Evolutionary conservation across 805 yeast genomes (phyloP).

Genomic region (Saturnispora sanitii): DNA sequence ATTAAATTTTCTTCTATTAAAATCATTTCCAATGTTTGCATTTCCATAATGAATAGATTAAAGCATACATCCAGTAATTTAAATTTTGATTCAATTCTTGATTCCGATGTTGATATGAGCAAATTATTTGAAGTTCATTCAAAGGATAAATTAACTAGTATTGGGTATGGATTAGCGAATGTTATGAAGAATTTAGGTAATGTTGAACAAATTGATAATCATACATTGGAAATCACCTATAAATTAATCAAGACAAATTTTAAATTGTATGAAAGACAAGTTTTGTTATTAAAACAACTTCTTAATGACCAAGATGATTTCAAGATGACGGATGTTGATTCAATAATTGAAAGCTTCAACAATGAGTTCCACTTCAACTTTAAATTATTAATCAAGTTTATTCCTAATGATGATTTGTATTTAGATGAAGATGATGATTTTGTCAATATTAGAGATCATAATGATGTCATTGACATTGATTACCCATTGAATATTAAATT

Average conservation of each 20-base stretch:
- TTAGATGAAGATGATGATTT: conserved; percentile 5
- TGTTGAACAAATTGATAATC: not conserved
- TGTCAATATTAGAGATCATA: not conserved
- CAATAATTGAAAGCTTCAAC: conserved; percentile 12
- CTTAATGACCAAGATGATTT: conserved; percentile 17
- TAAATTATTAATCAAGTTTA: conserved; percentile 11
- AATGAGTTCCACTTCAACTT: conserved; percentile 14
- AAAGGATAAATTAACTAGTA: not conserved
- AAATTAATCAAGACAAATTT: conserved; percentile 27
- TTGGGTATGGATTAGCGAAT: conserved; percentile 4
- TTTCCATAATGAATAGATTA: conserved; percentile 18
- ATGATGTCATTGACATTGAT: conserved; percentile 23
- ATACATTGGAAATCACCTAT: conserved; percentile 28
- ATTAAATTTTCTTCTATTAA: conserved; percentile 20
- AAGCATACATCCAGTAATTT: conserved; percentile 14
- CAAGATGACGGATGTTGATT: conserved; percentile 16
- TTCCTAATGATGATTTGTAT: not conserved
- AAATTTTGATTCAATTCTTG: conserved; percentile 16
- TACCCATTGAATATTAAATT: conserved; percentile 48
- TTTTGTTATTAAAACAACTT: conserved; percentile 24
- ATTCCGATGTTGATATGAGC: conserved; percentile 4
- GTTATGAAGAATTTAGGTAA: conserved; percentile 1
- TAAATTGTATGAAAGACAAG: conserved; percentile 25
- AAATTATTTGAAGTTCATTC: conserved; percentile 5
- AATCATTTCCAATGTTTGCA: conserved; percentile 14